Base-by-base conservation (phyloP, 2,329 filamentous ascomycete genomes). In the Ustulina deusta region DNA sequence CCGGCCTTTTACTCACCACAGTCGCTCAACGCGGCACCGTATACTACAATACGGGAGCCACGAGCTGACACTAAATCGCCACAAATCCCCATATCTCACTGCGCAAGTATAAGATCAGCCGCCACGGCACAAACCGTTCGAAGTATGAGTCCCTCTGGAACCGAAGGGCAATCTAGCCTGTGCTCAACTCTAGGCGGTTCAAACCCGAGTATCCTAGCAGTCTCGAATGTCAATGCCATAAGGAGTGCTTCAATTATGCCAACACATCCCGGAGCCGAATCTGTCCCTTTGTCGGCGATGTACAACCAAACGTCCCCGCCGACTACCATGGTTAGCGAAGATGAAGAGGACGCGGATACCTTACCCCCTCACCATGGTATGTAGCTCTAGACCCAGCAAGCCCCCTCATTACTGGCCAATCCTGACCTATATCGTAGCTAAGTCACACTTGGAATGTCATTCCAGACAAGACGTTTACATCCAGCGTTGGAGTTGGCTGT, bases 401-500 rank as follows among this genome's bases (percentile, higher is more conserved):
- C 15, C 46, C 20, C 20, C 34, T 42, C 2, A 56, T 65, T 25
- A 7, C 11, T 42, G 10, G 17, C 25, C 13, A 25, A 9, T 32
- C 66, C 66, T 62, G 20, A 66, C 38, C 42, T 27, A 25, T 15
- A 10, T n/a, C 46, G 13, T 59, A 77, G 76, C 69, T 13, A 70
- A 74, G 17, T 62, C 74, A n/a, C 73, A 73, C 6, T n/a, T 75
- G 2, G 72, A 75, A 32, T 78, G 77, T 17, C 61, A 74, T 54
- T 76, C 76, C 0, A 73, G 72, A 44, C 63, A 58, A n/a, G 76
- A 79, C 57, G 74, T 77, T 3, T 74, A 77, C 51, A 65, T 76
- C 44, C 71, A 71, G 22, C 73, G 71, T 10, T 64, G 69, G 56
- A 81, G 78, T 54, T 90, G 86, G 85, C 78, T 90, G 10, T 84